A percentile compares a stretch with the other conserved stretches of the same genome.
Evolutionary conservation across 2,329 filamentous ascomycete species (phyloP).

Genomic region (Pseudocercospora fuligena): DNA sequence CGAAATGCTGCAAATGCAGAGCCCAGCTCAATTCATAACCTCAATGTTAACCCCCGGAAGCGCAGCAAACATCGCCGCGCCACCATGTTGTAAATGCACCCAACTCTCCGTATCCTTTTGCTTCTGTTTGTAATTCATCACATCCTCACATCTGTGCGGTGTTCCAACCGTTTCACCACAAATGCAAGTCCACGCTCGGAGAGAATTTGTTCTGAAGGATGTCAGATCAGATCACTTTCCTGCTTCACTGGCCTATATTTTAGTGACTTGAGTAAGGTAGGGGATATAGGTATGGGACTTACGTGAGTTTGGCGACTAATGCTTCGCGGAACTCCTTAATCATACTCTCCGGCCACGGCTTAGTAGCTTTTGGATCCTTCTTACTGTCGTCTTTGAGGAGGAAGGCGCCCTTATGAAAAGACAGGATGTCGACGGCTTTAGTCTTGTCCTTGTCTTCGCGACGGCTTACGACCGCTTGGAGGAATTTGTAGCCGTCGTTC

Average conservation of each 20-base stretch:
- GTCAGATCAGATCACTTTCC: neutral
- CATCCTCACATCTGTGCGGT: neutral
- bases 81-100: conserved; percentile 9
- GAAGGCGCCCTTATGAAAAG: conserved; percentile 37
- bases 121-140: neutral
- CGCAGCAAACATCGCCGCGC: conserved; percentile 14
- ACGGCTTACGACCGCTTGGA: conserved; percentile 28
- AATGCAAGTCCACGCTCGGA: conserved; percentile 12
- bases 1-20: no score
- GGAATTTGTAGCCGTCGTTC: conserved; percentile 41
- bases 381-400: conserved; percentile 35
- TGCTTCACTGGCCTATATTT: neutral
- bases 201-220: neutral
- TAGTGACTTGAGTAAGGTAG: neutral
- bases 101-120: conserved; percentile 3
- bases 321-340: conserved; percentile 34
- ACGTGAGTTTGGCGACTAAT: conserved; percentile 40
- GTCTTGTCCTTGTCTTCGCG: conserved; percentile 15
- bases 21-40: neutral
- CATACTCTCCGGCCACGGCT: conserved; percentile 31
- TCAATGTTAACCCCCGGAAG: neutral
- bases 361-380: conserved; percentile 23
- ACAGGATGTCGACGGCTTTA: conserved; percentile 34
- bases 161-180: conserved; percentile 6
- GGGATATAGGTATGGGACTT: conserved; percentile 27